phyloP scores from a whole-genome alignment of 305 asterid species.

The Fraxinus baroniana region DNA sequence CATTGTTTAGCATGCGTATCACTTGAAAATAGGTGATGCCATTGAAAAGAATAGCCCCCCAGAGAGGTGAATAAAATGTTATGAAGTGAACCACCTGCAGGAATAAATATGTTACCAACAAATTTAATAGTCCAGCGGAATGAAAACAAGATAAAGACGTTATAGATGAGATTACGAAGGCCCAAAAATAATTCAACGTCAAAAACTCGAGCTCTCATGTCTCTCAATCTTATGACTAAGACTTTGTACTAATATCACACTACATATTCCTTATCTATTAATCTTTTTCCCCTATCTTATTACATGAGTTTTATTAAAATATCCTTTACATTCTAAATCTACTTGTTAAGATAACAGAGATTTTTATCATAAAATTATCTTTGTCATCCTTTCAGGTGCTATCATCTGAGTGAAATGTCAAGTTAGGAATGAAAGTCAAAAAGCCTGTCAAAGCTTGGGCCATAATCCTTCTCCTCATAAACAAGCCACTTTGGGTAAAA shows the following conservation, averaged over 20 bases:
- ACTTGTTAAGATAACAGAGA: neutral
- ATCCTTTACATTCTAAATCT: neutral
- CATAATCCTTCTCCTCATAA: neutral
- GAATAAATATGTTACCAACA: slow-evolving; percentile 19
- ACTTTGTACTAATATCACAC: neutral
- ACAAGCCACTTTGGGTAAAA: slow-evolving; percentile 1
- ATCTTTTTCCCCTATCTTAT: neutral
- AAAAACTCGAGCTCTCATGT: neutral
- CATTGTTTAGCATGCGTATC: slow-evolving; percentile 95
- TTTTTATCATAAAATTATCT: neutral
- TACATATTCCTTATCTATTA: neutral
- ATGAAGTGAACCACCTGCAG: slow-evolving; percentile 83
- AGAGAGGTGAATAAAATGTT: slow-evolving; percentile 93
- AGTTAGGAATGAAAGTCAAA: slow-evolving; percentile 1
- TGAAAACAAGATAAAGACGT: neutral
- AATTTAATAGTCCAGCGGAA: neutral
- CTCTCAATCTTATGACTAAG: slow-evolving; percentile 1
- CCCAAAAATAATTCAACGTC: neutral
- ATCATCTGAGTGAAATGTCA: neutral
- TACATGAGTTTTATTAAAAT: neutral
- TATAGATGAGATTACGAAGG: neutral
- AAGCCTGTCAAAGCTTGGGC: slow-evolving; percentile 2
- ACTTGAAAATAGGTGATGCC: slow-evolving; percentile 95
- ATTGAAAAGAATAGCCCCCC: slow-evolving; percentile 97
- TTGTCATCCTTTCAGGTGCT: slow-evolving; percentile 11